Conservation (phyloP, 2,329 filamentous ascomycete genomes). For the Colletotrichum sp. region DNA sequence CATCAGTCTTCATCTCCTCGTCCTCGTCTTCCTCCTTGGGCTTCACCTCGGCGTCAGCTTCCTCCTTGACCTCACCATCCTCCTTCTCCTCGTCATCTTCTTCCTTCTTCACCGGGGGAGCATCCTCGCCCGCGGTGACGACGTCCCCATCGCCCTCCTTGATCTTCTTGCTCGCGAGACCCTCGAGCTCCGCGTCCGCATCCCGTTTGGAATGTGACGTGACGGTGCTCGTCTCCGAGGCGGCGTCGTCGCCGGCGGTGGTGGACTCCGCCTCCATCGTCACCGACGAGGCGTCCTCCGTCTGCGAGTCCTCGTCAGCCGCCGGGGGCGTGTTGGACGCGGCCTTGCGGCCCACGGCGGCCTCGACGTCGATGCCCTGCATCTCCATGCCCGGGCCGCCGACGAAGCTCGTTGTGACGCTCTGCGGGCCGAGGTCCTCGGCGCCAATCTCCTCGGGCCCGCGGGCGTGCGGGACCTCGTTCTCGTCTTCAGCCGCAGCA, state of each 20-base stretch:
- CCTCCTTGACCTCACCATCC: slow-evolving; percentile 22
- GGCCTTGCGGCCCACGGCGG: slow-evolving; percentile 61
- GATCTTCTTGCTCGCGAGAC: slow-evolving; percentile 48
- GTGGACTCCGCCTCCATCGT: slow-evolving; percentile 1
- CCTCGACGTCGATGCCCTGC: slow-evolving; percentile 64
- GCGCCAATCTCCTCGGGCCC: slow-evolving; percentile 86
- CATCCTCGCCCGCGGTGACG: slow-evolving; percentile 6
- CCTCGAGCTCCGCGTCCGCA: slow-evolving; percentile 52
- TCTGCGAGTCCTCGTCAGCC: slow-evolving; percentile 21
- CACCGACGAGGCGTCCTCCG: slow-evolving; percentile 16
- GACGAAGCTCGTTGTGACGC: slow-evolving; percentile 41
- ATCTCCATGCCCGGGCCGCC: slow-evolving; percentile 50
- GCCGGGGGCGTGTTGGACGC: slow-evolving; percentile 18
- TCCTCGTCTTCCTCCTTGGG: slow-evolving; percentile 1
- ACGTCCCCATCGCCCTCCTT: slow-evolving; percentile 44
- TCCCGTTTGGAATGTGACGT: slow-evolving; percentile 58
- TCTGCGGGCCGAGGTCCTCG: slow-evolving; percentile 83
- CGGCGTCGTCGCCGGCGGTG: slow-evolving; percentile 27
- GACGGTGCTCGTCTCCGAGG: slow-evolving; percentile 32
- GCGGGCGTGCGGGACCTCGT: slow-evolving; percentile 78
- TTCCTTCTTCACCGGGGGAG: slow-evolving; percentile 7
- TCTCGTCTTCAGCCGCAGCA: slow-evolving; percentile 53
- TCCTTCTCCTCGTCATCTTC: slow-evolving; percentile 23
- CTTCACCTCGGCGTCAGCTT: neutral
- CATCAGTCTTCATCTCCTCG: neutral